A percentile compares a stretch with the other conserved stretches of the same genome.
phyloP scores from a whole-genome alignment of 495 filamentous ascomycete genomes.

The Xylaria sp. region DNA sequence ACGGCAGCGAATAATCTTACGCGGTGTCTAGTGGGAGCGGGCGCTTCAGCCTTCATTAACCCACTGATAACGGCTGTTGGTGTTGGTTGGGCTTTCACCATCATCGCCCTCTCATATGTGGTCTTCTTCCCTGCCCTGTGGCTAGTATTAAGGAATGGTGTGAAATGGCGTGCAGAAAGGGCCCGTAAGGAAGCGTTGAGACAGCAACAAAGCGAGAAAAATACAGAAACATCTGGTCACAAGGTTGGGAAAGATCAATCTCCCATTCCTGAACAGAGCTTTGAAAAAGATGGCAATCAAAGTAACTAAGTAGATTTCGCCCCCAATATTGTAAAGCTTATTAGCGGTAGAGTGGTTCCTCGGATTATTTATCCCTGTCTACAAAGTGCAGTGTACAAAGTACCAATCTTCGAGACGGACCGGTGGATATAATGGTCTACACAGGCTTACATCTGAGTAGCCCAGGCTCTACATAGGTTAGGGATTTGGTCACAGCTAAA shows the following conservation, averaged over 20 bases:
- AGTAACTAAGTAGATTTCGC: background rate
- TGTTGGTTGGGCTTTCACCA: slow-evolving; percentile 72
- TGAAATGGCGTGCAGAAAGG: slow-evolving; percentile 47
- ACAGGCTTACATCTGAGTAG: background rate
- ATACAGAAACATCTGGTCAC: background rate
- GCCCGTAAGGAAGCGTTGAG: slow-evolving; percentile 25
- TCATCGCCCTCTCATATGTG: slow-evolving; percentile 64
- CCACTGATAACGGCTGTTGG: slow-evolving; percentile 72
- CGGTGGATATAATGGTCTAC: background rate
- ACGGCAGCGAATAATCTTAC: slow-evolving; percentile 76
- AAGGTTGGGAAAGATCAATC: background rate
- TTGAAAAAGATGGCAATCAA: slow-evolving; percentile 3
- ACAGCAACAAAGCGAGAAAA: slow-evolving; percentile 1
- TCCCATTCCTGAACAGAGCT: background rate
- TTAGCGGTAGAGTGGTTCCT: background rate
- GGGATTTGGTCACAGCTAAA: background rate
- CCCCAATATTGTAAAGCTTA: background rate
- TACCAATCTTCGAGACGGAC: background rate
- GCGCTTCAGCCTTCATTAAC: slow-evolving; percentile 67
- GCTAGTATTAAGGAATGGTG: slow-evolving; percentile 47
- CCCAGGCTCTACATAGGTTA: background rate
- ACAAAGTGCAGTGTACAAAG: no score
- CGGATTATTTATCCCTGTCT: background rate
- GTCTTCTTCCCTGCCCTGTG: slow-evolving; percentile 60
- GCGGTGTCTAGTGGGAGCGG: slow-evolving; percentile 72